Conservation (phyloP, 176 grass and related monocot species). For the Saccharum officinarum region DNA sequence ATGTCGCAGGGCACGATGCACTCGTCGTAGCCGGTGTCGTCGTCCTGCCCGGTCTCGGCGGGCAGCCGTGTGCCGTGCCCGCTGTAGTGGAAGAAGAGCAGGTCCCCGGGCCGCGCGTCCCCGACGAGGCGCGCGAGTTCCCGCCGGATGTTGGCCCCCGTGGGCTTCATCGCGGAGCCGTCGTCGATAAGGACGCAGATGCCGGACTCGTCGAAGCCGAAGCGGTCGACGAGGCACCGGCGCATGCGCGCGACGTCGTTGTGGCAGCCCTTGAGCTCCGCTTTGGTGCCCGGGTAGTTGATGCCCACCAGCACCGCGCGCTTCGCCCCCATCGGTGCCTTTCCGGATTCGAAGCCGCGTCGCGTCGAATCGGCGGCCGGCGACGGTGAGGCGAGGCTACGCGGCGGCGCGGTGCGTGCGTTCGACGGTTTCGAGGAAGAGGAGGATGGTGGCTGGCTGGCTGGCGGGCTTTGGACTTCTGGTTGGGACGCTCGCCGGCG, state of each 20-base stretch:
- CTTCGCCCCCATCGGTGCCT: conserved; percentile 57
- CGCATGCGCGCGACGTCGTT: conserved; percentile 81
- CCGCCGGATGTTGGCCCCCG: conserved; percentile 51
- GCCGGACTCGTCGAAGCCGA: conserved; percentile 47
- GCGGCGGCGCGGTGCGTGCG: background rate
- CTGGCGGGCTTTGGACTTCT: background rate
- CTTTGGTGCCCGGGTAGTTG: conserved; percentile 78
- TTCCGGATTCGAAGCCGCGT: conserved; percentile 36
- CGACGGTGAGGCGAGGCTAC: background rate
- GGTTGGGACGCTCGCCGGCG: background rate
- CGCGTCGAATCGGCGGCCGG: background rate
- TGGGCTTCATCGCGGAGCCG: conserved; percentile 41
- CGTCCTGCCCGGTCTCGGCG: conserved; percentile 82
- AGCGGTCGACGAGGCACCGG: conserved; percentile 58
- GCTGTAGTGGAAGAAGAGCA: conserved; percentile 90
- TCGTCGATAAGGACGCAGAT: conserved; percentile 66
- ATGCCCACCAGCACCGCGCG: conserved; percentile 69
- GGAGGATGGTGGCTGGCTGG: background rate
- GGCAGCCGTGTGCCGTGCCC: conserved; percentile 73
- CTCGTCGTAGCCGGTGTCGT: conserved; percentile 91
- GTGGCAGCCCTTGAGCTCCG: conserved; percentile 78
- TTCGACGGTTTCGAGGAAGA: conserved; percentile 15
- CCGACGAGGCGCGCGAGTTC: conserved; percentile 60
- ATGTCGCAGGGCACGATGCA: conserved; percentile 90
- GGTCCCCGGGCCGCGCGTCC: conserved; percentile 58